Evolutionary conservation across 2,329 filamentous ascomycete species (phyloP), one percentile per base, ranked within the genome.

Genomic region (Helminthosporium solani): DNA sequence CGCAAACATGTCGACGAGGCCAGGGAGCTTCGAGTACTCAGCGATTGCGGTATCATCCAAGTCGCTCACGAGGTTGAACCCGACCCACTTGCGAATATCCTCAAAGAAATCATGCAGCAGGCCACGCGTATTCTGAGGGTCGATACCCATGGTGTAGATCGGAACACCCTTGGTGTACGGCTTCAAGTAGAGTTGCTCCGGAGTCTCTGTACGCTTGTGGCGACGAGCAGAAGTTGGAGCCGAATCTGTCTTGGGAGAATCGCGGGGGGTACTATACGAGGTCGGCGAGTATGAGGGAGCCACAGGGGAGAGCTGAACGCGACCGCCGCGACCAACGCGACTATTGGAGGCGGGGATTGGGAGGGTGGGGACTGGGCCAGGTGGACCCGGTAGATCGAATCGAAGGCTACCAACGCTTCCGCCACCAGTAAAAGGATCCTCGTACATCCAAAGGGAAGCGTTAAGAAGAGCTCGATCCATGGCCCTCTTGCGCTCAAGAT

Each of bases 91-190:
- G 16, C 47, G 49, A 33, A 61, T 55, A 9, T 52, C 46, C 25
- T 59, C 53, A 33, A 61, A 58, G 47, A 56, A 61, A 40, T 61
- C 58, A 30, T 38, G 48, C n/a, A 61, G 42, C 5, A 61, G 44
- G 25, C 49, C 49, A 18, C 54, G 54, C 23, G 53, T 52, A 15
- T 50, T 39, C 37, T 60, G 55, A n/a, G 50, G 53, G 6, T 46
- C 48, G 7, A 60, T 58, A 3, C 53, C 55, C n/a, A 54, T 16
- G 3, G 55, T 57, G 38, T 46, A 56, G 2, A 58, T 23, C 2
- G 50, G 49, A 9, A 20, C 18, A 14, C 46, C 46, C 15, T 44
- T 21, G 14, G 42, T 51, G 21, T 39, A 45, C 16, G 38, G 30
- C 11, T 44, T 46, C n/a, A 53, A 37, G 19, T 39, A 39, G 7